Percentiles rank a stretch among this genome's conserved stretches.
phyloP scores from a whole-genome alignment of 2,329 filamentous ascomycete species.

The Calonectria multiphialidica region DNA sequence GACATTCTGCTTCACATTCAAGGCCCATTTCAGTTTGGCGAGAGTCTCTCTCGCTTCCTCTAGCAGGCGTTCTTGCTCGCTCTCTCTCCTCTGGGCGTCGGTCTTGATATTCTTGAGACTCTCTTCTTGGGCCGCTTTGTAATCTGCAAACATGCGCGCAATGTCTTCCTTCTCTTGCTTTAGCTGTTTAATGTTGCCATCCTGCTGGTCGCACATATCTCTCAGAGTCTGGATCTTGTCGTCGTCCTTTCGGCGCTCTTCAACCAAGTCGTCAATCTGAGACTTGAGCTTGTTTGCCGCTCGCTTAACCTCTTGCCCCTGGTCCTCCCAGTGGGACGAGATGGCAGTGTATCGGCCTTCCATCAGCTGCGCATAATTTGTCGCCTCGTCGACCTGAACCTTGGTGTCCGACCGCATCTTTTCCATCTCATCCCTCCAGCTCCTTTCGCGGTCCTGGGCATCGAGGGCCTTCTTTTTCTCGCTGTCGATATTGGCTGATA shows the following conservation, averaged over 20 bases:
- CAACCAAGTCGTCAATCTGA: constrained; percentile 67
- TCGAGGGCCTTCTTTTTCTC: constrained; percentile 73
- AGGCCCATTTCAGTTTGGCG: constrained; percentile 79
- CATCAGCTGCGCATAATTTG: constrained; percentile 73
- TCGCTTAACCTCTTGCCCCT: constrained; percentile 71
- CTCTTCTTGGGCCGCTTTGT: constrained; percentile 74
- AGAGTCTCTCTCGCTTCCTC: constrained; percentile 70
- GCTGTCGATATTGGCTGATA: constrained; percentile 72
- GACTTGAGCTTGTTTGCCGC: constrained; percentile 61
- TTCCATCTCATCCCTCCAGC: constrained; percentile 74
- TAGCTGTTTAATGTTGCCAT: constrained; percentile 73
- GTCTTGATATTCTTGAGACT: constrained; percentile 70
- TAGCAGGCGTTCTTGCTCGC: constrained; percentile 71
- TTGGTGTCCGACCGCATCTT: constrained; percentile 70
- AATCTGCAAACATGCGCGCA: constrained; percentile 69
- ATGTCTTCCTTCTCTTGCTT: constrained; percentile 73
- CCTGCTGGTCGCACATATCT: constrained; percentile 80
- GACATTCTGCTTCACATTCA: constrained; percentile 74
- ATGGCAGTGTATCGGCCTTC: constrained; percentile 78
- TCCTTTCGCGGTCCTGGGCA: constrained; percentile 71
- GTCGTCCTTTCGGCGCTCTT: constrained; percentile 70
- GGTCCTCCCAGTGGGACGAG: constrained; percentile 74
- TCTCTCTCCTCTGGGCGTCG: constrained; percentile 68
- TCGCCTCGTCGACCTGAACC: constrained; percentile 74
- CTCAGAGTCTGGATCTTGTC: constrained; percentile 73